These are phyloP conservation scores for Marsdenia floribunda DNA, from an alignment of 257 asterid species.

Conservation along the genomic window DNA sequence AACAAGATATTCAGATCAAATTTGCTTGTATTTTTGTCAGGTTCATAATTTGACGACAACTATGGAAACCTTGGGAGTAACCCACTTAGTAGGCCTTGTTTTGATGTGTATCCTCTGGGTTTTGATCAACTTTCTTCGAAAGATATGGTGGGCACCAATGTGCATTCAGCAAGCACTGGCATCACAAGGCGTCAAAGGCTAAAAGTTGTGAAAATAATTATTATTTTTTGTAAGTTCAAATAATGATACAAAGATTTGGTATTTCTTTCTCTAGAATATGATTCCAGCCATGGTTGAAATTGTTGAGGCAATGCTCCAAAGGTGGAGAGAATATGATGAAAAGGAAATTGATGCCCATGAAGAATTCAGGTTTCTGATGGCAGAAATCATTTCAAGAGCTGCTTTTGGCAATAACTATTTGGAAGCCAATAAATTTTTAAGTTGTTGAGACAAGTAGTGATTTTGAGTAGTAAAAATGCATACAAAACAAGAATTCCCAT, in stretches of 20 bases:
- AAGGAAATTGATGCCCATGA: too few relatives aligned
- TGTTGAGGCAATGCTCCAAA: too few relatives aligned
- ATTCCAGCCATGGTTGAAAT: conserved; percentile 46
- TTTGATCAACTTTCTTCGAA: too few relatives aligned
- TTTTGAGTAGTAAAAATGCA: conserved; percentile 11
- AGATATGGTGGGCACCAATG: too few relatives aligned
- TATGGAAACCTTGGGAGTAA: too few relatives aligned
- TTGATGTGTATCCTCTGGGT: too few relatives aligned
- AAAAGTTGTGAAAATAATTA: background rate
- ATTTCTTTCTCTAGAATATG: conserved; percentile 35
- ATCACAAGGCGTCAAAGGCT: too few relatives aligned
- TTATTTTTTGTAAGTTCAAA: background rate
- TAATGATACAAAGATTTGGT: too few relatives aligned
- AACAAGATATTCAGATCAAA: background rate
- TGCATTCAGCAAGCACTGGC: too few relatives aligned
- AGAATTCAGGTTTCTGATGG: too few relatives aligned
- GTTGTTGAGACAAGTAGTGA: conserved; percentile 23
- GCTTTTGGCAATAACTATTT: conserved; percentile 57
- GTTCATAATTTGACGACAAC: background rate
- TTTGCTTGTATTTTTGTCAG: background rate
- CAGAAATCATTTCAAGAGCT: conserved; percentile 54
- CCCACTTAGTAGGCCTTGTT: too few relatives aligned
- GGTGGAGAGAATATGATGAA: too few relatives aligned
- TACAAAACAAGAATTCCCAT: conserved; percentile 1
- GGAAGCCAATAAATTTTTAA: conserved; percentile 45